phyloP scores from a whole-genome alignment of 106 monocot genomes.

The Platanthera guangdongensis region DNA sequence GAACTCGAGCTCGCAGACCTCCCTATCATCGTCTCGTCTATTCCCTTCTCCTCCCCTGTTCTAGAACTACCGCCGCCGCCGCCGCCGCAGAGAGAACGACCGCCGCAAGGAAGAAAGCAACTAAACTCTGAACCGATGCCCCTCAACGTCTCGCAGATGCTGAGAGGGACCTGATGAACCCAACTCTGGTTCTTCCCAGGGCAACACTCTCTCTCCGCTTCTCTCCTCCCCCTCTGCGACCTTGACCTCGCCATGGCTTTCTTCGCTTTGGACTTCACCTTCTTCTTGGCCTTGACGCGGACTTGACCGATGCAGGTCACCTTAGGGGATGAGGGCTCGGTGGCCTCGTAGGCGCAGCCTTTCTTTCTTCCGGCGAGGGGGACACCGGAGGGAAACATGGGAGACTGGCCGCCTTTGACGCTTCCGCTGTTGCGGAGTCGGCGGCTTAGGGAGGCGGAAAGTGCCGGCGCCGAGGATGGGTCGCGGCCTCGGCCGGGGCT shows the following conservation, averaged over 20 bases:
- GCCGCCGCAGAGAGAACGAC: constrained; percentile 23
- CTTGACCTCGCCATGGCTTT: constrained; percentile 35
- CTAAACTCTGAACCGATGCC: constrained; percentile 41
- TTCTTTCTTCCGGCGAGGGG: constrained; percentile 27
- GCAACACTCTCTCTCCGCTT: constrained; percentile 9
- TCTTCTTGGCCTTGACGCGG: constrained; percentile 47
- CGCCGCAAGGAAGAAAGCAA: constrained; percentile 53
- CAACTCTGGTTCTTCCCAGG: constrained; percentile 25
- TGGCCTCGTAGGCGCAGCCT: constrained; percentile 46
- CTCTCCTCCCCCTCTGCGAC: constrained; percentile 38
- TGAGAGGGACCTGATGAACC: constrained; percentile 35
- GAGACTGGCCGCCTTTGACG: constrained; percentile 83
- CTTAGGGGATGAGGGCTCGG: constrained; percentile 91
- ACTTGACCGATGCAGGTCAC: constrained; percentile 99
- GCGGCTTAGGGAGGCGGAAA: constrained; percentile 64
- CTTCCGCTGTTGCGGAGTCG: constrained; percentile 63
- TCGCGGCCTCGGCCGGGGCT: constrained; percentile 40
- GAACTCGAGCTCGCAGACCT: constrained; percentile 19
- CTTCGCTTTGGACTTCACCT: constrained; percentile 16
- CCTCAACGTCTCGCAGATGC: constrained; percentile 43
- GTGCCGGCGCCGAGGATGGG: constrained; percentile 31
- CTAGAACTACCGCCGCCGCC: neutral
- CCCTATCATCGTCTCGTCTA: constrained; percentile 2
- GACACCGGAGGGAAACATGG: constrained; percentile 51
- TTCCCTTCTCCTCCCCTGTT: constrained; percentile 7